phyloP scores from a whole-genome alignment of 1,284 basidiomycete species.

The Boletus albobrunnescens region DNA sequence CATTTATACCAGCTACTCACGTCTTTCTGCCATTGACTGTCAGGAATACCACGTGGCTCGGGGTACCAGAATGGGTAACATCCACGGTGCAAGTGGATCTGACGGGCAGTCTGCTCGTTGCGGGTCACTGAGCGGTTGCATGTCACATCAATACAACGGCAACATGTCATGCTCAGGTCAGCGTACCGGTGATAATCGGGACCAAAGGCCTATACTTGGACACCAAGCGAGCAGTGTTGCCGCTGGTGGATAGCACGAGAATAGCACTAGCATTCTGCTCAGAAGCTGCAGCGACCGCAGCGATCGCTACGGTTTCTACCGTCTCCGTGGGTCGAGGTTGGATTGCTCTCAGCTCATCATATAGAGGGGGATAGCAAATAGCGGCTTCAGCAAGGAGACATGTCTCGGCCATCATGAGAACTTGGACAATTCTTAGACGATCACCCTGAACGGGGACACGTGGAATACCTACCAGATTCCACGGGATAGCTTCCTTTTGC shows the following conservation, averaged over 20 bases:
- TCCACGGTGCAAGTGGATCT: conserved; percentile 95
- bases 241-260: conserved; percentile 94
- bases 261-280: conserved; percentile 95
- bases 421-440: conserved; percentile 39
- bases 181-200: conserved; percentile 88
- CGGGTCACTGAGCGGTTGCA: conserved; percentile 71
- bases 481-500: conserved; percentile 94
- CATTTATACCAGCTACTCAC: conserved; percentile 44
- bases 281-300: conserved; percentile 89
- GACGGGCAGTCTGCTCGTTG: conserved; percentile 92
- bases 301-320: conserved; percentile 89
- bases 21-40: conserved; percentile 96
- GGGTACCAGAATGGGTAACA: conserved; percentile 98
- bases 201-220: conserved; percentile 95
- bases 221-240: conserved; percentile 93
- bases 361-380: conserved; percentile 89
- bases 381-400: conserved; percentile 92
- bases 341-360: conserved; percentile 79
- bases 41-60: conserved; percentile 83
- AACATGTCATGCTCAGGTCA: background rate
- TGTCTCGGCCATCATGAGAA: conserved; percentile 98
- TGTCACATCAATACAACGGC: conserved; percentile 3
- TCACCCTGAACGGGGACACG: background rate
- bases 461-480: conserved; percentile 68
- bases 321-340: conserved; percentile 87